phyloP scores from a whole-genome alignment of 106 monocot genomes.

The Dendrobium catenatum region DNA sequence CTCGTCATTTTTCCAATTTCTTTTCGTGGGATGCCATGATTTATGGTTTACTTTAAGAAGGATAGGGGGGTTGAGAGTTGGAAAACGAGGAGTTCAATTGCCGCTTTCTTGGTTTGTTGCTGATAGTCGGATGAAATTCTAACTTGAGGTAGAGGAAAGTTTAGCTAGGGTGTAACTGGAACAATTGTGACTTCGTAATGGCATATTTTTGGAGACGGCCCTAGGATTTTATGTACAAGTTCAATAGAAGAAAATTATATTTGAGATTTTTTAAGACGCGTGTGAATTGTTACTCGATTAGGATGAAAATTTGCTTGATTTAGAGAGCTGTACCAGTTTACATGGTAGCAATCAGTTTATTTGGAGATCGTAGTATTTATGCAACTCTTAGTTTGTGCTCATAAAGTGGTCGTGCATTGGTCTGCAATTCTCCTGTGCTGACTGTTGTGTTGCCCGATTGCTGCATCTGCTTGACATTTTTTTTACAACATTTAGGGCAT shows the following conservation, averaged over 20 bases:
- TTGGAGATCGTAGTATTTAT: not conserved
- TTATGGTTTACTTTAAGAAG: not conserved
- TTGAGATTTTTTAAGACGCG: not conserved
- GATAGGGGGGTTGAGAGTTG: not conserved
- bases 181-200: not conserved
- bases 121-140: not conserved
- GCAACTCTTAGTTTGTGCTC: not conserved
- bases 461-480: not conserved
- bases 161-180: not conserved
- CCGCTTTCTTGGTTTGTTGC: not conserved
- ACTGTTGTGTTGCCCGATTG: not conserved
- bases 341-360: not conserved
- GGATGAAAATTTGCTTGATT: not conserved
- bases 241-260: not conserved
- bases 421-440: not conserved
- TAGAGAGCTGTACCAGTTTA: not conserved
- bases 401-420: not conserved
- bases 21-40: not conserved
- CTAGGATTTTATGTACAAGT: not conserved
- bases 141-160: not conserved
- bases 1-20: not conserved
- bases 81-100: not conserved
- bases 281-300: not conserved
- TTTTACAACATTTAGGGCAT: not conserved
- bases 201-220: not conserved